Base-by-base conservation (phyloP, 1,284 basidiomycete genomes). In the Inonotus hispidus region DNA sequence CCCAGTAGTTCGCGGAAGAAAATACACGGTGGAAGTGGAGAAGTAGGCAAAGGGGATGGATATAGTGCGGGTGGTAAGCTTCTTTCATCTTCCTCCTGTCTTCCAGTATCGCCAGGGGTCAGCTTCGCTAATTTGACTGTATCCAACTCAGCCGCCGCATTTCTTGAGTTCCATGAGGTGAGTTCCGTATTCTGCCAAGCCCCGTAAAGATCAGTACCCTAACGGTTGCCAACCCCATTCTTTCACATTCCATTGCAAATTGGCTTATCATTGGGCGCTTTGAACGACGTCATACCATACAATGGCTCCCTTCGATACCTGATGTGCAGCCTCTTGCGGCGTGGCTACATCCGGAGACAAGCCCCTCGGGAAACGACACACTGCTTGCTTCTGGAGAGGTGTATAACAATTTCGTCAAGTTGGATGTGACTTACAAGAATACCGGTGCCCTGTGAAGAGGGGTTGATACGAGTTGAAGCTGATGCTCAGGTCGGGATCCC, bases 11-110 rank as follows among this genome's bases (percentile, higher is more conserved):
- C 83, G 41, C 77, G 83, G 53, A 90, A 90, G 76, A 83, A 81
- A 71, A 87, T 88, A 41, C 88, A 91, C 66, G 87, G 88, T 23
- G 87, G 87, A 1, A 82, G 81, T n/a, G 85, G 85, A 32, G 74
- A 76, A n/a, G 71, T 71, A 55, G 80, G 75, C 32, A 66, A 74
- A n/a, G 83, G 82, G 0, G 83, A 87, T 65, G 82, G 84, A 10
- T 90, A 90, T 68, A 73, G 73, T 35, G 75, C 79, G 13, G 79
- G 79, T 53, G 79, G 85, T 87, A 71, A 62, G 81, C 72, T 23
- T 29, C 19, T 11, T 56, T 13, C 16, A 13, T 25, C 7, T 54
- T 23, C 32, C 46, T 11, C 37, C 16, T 16, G 19, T 46, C n/a
- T n/a, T n/a, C 19, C 23, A 23, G 14, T 8, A 23, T 56, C 43